Evolutionary conservation across 768 basidiomycete species (phyloP), one percentile per base, ranked within the genome.

Genomic region (Podaxis sp.): DNA sequence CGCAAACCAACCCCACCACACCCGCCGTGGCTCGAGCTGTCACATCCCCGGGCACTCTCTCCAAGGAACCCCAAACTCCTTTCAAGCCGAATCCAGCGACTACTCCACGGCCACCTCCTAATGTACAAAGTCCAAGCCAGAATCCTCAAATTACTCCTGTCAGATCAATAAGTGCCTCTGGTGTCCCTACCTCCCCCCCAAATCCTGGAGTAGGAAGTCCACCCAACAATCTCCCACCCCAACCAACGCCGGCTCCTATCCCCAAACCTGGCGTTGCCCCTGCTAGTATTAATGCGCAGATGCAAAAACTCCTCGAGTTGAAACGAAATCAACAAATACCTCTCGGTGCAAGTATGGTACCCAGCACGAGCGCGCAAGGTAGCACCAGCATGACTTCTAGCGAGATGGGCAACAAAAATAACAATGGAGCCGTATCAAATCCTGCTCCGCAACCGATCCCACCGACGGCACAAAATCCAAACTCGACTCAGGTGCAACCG

Each of bases 341-440:
- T 61, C 63, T 40, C 71, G 65, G 18, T 56, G 47, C 50, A 61
- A 21, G 66, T 72, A 35, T 47, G 40, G 18, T 44, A 4, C 16
- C 59, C 11, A 37, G 44, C 25, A 23, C 42, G n/a, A 48, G 23
- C 40, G 51, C 3, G 3, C 59, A 42, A 16, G 38, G 28, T 21
- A 5, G 21, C 16, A 5, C 51, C 18, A 14, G 52, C 36, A 37
- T 40, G 51, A 21, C 32, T 9, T 10, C 52, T 21, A 18, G 3
- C 16, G 59, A 60, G 32, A 50, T 27, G 18, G 38, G 59, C 13
- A 25, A 38, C n/a, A 48, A 37, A 18, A 32, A 21, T 6, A 59
- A 60, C 18, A 44, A 14, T 21, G 50, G 50, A 16, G 37, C 25
- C 5, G 47, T n/a, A 23, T 23, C 38, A 11, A 44, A 40, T 10